Evolutionary conservation across 1,284 basidiomycete genomes (phyloP).

Genomic region (Irpex sp.): DNA sequence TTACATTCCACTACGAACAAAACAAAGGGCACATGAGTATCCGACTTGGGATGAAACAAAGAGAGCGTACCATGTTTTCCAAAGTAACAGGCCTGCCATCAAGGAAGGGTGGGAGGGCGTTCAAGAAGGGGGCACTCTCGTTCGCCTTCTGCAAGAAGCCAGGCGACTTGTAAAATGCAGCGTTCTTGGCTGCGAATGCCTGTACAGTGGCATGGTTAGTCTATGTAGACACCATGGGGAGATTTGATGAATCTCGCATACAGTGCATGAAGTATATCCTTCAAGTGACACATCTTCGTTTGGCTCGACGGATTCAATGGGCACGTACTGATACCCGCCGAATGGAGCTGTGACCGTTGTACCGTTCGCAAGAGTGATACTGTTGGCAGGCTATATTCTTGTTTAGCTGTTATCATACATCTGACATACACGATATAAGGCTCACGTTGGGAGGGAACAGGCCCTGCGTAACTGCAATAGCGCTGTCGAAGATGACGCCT

Average conservation of each 20-base stretch:
- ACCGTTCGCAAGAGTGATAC: conserved; percentile 44
- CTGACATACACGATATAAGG: not conserved
- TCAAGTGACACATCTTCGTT: conserved; percentile 40
- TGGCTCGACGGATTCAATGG: conserved; percentile 49
- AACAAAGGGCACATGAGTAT: not conserved
- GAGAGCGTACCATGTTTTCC: conserved; percentile 36
- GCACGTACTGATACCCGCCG: conserved; percentile 58
- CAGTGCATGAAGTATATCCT: conserved; percentile 42
- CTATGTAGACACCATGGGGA: too few relatives aligned
- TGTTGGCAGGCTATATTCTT: conserved; percentile 17
- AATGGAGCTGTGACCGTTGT: conserved; percentile 42
- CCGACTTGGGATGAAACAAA: not conserved
- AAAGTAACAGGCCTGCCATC: conserved; percentile 39
- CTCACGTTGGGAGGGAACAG: conserved; percentile 37
- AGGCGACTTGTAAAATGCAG: conserved; percentile 29
- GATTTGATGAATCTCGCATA: too few relatives aligned
- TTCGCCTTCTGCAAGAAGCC: conserved; percentile 34
- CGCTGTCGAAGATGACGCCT: conserved; percentile 46
- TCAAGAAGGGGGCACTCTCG: conserved; percentile 36
- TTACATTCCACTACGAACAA: conserved; percentile 32
- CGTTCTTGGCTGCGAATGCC: too few relatives aligned
- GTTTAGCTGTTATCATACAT: not conserved
- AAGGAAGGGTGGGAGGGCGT: conserved; percentile 35
- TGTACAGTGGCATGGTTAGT: too few relatives aligned
- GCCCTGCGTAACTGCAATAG: conserved; percentile 45